Evolutionary conservation across 1,139 yeast genomes (phyloP).

Genomic region (Petasospora fabianii): DNA sequence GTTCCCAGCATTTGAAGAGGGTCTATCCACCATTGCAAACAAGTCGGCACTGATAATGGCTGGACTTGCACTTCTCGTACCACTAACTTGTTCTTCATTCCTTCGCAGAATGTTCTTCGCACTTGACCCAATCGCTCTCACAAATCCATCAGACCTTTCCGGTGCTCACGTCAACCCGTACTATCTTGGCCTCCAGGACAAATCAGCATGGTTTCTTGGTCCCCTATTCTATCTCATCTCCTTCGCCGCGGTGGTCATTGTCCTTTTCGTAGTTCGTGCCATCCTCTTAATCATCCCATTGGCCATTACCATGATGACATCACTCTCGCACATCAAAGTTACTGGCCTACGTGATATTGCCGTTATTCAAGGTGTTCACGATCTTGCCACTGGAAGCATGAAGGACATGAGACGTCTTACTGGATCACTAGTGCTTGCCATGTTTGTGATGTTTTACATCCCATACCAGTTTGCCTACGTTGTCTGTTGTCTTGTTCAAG

Average conservation of each 20-base stretch:
- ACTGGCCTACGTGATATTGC: background rate
- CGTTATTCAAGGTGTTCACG: constrained; percentile 2
- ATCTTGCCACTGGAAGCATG: constrained; percentile 7
- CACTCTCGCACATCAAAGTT: background rate
- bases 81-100: constrained; percentile 31
- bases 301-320: background rate
- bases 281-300: constrained; percentile 3
- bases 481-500: constrained; percentile 53
- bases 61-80: constrained; percentile 35
- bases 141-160: constrained; percentile 28
- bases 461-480: constrained; percentile 80
- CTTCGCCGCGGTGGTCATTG: constrained; percentile 38
- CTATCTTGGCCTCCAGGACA: constrained; percentile 66
- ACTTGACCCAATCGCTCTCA: constrained; percentile 58
- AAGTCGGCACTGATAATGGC: constrained; percentile 26
- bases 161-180: constrained; percentile 38
- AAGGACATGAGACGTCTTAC: constrained; percentile 30
- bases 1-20: constrained; percentile 51
- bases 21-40: constrained; percentile 36
- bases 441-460: constrained; percentile 52
- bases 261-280: constrained; percentile 4
- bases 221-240: constrained; percentile 54
- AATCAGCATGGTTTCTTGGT: constrained; percentile 54
- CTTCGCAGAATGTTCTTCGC: constrained; percentile 34
- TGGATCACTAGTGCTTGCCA: constrained; percentile 37